A percentile compares a stretch with the other conserved stretches of the same genome.
Conservation (phyloP, 2,329 filamentous ascomycete genomes). For the Hypoxylon rubiginosum region DNA sequence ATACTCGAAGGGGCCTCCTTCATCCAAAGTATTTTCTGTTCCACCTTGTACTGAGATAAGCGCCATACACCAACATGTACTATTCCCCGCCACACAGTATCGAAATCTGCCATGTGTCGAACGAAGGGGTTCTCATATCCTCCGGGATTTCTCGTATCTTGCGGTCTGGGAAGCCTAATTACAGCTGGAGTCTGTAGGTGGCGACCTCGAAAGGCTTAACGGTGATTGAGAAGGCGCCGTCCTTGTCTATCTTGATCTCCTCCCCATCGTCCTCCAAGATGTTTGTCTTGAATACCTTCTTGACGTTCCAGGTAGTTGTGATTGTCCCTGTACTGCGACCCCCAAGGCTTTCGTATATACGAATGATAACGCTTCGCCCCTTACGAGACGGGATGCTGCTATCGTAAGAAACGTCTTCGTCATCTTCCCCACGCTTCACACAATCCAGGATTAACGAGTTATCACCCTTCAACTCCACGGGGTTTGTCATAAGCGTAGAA, state of each 20-base stretch:
- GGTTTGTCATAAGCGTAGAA: conserved; percentile 49
- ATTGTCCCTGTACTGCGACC: conserved; percentile 82
- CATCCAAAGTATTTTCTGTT: background rate
- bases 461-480: conserved; percentile 76
- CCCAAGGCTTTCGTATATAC: conserved; percentile 90
- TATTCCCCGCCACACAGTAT: background rate
- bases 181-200: conserved; percentile 76
- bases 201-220: conserved; percentile 88
- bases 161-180: conserved; percentile 40
- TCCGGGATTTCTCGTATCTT: background rate
- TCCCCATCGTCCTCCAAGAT: conserved; percentile 88
- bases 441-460: conserved; percentile 84
- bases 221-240: conserved; percentile 70
- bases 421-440: conserved; percentile 93
- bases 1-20: background rate
- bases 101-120: background rate
- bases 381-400: conserved; percentile 74
- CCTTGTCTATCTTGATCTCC: conserved; percentile 66
- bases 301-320: conserved; percentile 76
- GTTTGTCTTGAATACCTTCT: conserved; percentile 85
- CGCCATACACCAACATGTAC: background rate
- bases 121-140: conserved; percentile 10
- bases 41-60: background rate
- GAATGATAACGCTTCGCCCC: conserved; percentile 83
- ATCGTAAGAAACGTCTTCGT: conserved; percentile 76